A percentile compares a stretch with the other conserved stretches of the same genome.
Evolutionary conservation across 805 yeast genomes (phyloP).

Genomic region (Huiozyma sinensis): DNA sequence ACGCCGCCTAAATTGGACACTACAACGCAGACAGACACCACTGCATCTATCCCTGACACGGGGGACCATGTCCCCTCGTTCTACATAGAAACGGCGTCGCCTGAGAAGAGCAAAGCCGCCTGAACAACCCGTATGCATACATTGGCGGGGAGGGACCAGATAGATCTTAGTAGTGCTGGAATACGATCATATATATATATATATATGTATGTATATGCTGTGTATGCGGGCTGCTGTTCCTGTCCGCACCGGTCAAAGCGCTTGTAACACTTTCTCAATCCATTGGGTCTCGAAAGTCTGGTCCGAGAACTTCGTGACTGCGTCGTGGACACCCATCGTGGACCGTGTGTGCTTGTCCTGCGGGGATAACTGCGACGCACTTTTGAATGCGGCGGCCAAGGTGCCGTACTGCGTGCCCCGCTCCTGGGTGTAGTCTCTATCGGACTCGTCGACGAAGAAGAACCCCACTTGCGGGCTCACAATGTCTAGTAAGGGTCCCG

Average conservation of each 20-base stretch:
- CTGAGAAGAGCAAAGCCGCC: neutral
- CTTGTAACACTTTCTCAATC: slow-evolving; percentile 28
- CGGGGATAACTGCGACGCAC: slow-evolving; percentile 32
- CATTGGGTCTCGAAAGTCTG: slow-evolving; percentile 44
- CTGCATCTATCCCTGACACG: slow-evolving; percentile 20
- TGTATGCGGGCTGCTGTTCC: slow-evolving; percentile 1
- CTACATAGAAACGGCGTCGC: slow-evolving; percentile 4
- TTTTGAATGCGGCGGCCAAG: slow-evolving; percentile 39
- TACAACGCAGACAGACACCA: slow-evolving; percentile 10
- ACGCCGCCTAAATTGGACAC: slow-evolving; percentile 8
- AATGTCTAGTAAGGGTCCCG: slow-evolving; percentile 88
- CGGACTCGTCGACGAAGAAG: slow-evolving; percentile 59
- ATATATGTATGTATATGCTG: neutral
- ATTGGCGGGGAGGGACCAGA: no score
- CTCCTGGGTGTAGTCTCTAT: slow-evolving; percentile 49
- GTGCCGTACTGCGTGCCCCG: slow-evolving; percentile 29
- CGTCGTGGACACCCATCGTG: slow-evolving; percentile 35
- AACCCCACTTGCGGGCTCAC: slow-evolving; percentile 62
- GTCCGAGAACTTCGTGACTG: slow-evolving; percentile 50
- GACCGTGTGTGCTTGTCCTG: slow-evolving; percentile 34
- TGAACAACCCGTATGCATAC: no score
- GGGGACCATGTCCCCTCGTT: slow-evolving; percentile 11
- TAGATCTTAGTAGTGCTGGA: neutral
- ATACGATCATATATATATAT: neutral
- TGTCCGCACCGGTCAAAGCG: neutral